These are phyloP conservation scores for Fusarium pseudonygamai DNA, from an alignment of 2,329 filamentous ascomycete genomes.

Conservation along the genomic window DNA sequence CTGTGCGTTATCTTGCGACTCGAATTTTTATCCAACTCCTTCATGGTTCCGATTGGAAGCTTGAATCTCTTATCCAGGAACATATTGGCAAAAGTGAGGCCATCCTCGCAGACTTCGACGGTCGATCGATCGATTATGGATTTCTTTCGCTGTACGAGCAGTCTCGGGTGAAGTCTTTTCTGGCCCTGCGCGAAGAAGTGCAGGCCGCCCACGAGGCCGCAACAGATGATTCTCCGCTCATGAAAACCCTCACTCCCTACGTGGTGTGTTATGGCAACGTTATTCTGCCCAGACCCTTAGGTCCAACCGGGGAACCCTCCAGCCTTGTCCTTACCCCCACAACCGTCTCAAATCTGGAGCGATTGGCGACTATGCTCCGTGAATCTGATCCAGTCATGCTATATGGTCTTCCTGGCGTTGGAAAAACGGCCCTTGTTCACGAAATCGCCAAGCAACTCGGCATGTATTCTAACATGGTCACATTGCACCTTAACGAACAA, in stretches of 20 bases:
- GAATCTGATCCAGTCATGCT: conserved; percentile 78
- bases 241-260: conserved; percentile 64
- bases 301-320: conserved; percentile 57
- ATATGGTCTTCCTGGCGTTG: conserved; percentile 83
- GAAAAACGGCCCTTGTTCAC: conserved; percentile 88
- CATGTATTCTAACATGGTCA: conserved; percentile 85
- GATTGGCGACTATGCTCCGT: conserved; percentile 74
- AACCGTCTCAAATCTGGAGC: conserved; percentile 75
- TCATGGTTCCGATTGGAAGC: conserved; percentile 80
- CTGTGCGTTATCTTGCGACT: conserved; percentile 82
- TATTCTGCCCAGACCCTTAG: conserved; percentile 72
- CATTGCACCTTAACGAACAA: conserved; percentile 95
- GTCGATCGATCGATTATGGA: conserved; percentile 77
- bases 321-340: conserved; percentile 76
- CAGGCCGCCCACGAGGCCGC: conserved; percentile 34
- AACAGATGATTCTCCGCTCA: conserved; percentile 11
- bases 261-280: conserved; percentile 73
- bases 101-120: conserved; percentile 79
- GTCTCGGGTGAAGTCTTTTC: conserved; percentile 58
- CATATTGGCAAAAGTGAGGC: conserved; percentile 70
- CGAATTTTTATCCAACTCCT: conserved; percentile 83
- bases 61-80: conserved; percentile 74
- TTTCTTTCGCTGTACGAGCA: conserved; percentile 73
- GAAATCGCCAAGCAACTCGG: conserved; percentile 84
- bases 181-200: conserved; percentile 53